phyloP scores from a whole-genome alignment of 345 rosid species.

The Chamaenerion angustifolium region DNA sequence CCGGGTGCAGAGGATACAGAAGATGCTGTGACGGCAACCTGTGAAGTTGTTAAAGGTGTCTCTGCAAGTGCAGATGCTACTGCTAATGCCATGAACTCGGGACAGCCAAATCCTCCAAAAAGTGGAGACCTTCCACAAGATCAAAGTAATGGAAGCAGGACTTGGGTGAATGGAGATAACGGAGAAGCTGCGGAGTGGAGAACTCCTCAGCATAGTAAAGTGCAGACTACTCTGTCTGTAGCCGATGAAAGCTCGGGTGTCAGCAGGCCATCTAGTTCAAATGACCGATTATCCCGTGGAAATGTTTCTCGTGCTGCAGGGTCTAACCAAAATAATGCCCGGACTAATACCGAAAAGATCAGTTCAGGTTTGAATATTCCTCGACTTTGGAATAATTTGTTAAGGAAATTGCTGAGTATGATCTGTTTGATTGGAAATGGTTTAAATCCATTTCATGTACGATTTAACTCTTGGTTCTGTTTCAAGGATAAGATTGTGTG shows the following conservation, averaged over 20 bases:
- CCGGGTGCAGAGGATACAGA: slow-evolving; percentile 76
- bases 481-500: no score
- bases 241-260: no score
- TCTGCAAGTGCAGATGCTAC: slow-evolving; percentile 32
- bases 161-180: slow-evolving; percentile 28
- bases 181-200: slow-evolving; percentile 29
- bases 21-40: slow-evolving; percentile 49
- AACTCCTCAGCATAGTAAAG: slow-evolving; percentile 33
- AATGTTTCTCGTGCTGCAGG: slow-evolving; percentile 17
- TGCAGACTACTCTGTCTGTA: slow-evolving; percentile 4
- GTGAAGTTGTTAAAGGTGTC: slow-evolving; percentile 29
- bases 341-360: slow-evolving; percentile 19
- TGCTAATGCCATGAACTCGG: not conserved
- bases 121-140: no score
- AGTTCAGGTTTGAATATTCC: slow-evolving; percentile 27
- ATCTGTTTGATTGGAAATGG: not conserved
- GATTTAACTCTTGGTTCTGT: no score
- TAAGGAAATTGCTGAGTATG: not conserved
- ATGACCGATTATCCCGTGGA: not conserved
- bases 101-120: no score
- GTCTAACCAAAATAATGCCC: slow-evolving; percentile 41
- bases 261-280: slow-evolving; percentile 19
- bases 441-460: no score
- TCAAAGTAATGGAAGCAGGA: no score
- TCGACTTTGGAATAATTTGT: not conserved